A percentile compares a stretch with the other conserved stretches of the same genome.
These are phyloP conservation scores for Xylariales sp. DNA, from an alignment of 2,329 filamentous ascomycete genomes.

Conservation along the genomic window DNA sequence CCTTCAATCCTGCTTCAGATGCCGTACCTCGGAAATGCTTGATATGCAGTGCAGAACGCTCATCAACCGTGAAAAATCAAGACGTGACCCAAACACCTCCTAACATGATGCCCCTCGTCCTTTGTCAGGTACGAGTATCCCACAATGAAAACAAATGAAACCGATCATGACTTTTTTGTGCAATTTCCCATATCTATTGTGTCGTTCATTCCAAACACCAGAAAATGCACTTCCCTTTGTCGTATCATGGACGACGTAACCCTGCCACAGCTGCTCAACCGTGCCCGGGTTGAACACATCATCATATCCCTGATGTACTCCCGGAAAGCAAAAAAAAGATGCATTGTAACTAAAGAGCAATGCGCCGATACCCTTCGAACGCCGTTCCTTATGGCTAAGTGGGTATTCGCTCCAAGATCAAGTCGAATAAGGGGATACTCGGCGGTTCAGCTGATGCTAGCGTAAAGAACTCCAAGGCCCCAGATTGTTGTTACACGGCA, in stretches of 20 bases:
- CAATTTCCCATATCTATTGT: slow-evolving; percentile 23
- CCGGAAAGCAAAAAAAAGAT: slow-evolving; percentile 13
- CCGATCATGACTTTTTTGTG: slow-evolving; percentile 22
- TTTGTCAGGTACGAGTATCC: slow-evolving; percentile 3
- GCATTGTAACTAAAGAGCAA: too few species aligned
- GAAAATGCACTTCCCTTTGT: slow-evolving; percentile 19
- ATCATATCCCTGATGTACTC: neutral
- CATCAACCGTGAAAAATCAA: slow-evolving; percentile 17
- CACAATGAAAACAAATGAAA: slow-evolving; percentile 12
- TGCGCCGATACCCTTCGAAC: slow-evolving; percentile 17
- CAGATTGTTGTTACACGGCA: slow-evolving; percentile 19
- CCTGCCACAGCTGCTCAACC: neutral
- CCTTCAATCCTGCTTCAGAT: too few species aligned
- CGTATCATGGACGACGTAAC: slow-evolving; percentile 10
- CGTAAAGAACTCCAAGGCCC: slow-evolving; percentile 13
- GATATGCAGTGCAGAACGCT: slow-evolving; percentile 13
- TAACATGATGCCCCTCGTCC: slow-evolving; percentile 8
- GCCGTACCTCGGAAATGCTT: slow-evolving; percentile 17
- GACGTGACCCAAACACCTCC: slow-evolving; percentile 16
- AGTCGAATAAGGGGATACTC: slow-evolving; percentile 17
- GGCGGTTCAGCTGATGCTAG: slow-evolving; percentile 12
- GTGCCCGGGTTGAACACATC: neutral
- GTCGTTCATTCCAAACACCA: slow-evolving; percentile 21
- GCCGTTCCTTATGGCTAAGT: slow-evolving; percentile 21
- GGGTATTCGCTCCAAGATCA: slow-evolving; percentile 23